These are phyloP conservation scores for Apiotrichum brassicae DNA, from an alignment of 1,284 basidiomycete species.

Conservation along the genomic window DNA sequence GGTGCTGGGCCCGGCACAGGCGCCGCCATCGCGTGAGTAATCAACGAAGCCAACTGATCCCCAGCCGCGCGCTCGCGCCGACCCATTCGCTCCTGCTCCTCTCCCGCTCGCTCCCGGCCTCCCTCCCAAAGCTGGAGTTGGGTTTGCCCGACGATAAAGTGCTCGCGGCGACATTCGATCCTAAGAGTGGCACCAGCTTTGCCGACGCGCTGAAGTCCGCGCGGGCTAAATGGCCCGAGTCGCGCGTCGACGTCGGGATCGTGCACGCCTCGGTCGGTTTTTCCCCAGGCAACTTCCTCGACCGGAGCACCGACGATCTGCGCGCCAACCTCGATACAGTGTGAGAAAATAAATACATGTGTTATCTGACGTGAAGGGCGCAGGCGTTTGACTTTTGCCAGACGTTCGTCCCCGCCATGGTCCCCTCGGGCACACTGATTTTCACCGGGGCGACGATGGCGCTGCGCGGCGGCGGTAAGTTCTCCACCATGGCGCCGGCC, in stretches of 20 bases:
- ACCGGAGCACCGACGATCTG: constrained; percentile 27
- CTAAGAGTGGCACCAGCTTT: constrained; percentile 21
- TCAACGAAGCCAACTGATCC: not conserved
- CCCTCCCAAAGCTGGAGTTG: constrained; percentile 26
- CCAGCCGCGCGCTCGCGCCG: constrained; percentile 28
- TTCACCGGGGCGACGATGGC: constrained; percentile 45
- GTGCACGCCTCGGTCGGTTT: constrained; percentile 35
- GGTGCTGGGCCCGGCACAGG: constrained; percentile 40
- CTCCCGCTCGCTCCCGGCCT: constrained; percentile 38
- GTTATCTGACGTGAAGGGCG: constrained; percentile 7
- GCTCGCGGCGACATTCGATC: constrained; percentile 28
- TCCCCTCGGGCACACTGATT: constrained; percentile 32
- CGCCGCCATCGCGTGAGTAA: constrained; percentile 24
- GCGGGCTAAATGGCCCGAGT: constrained; percentile 30
- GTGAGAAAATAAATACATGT: constrained; percentile 19
- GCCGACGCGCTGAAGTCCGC: constrained; percentile 27
- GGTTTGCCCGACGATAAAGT: constrained; percentile 21
- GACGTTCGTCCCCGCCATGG: constrained; percentile 31
- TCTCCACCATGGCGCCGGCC: constrained; percentile 31
- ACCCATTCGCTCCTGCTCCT: constrained; percentile 42
- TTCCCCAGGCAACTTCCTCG: constrained; percentile 31
- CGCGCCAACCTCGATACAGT: constrained; percentile 26
- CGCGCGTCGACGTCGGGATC: constrained; percentile 35
- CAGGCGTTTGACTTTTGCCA: constrained; percentile 35
- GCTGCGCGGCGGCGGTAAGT: constrained; percentile 27